Evolutionary conservation across 768 basidiomycete species (phyloP).

Genomic region (Tephrocybe sp.): DNA sequence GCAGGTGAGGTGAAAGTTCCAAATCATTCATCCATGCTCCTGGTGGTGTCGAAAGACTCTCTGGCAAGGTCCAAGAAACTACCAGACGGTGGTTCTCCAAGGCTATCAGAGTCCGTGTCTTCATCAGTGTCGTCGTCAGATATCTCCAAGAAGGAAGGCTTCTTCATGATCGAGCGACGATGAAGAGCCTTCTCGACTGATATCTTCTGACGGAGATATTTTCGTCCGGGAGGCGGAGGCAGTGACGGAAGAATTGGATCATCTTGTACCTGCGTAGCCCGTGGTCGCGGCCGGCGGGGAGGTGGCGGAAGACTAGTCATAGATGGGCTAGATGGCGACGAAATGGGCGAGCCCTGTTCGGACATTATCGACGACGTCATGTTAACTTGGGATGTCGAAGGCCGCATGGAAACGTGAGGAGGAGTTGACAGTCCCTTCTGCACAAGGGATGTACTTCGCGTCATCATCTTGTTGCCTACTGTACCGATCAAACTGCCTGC

Average conservation of each 20-base stretch:
- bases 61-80: conserved; percentile 56
- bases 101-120: conserved; percentile 26
- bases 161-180: conserved; percentile 57
- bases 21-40: conserved; percentile 27
- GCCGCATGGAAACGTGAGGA: conserved; percentile 23
- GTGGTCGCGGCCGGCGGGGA: conserved; percentile 43
- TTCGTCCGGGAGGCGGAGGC: conserved; percentile 32
- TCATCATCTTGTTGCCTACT: conserved; percentile 10
- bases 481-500: conserved; percentile 20
- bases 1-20: conserved; percentile 8
- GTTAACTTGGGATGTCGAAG: conserved; percentile 35
- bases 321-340: conserved; percentile 22
- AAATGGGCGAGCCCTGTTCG: conserved; percentile 10
- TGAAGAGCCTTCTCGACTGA: conserved; percentile 40
- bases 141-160: conserved; percentile 75
- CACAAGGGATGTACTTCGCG: conserved; percentile 20
- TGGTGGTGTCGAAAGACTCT: conserved; percentile 50
- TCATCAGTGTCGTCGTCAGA: conserved; percentile 45
- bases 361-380: conserved; percentile 24
- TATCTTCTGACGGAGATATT: conserved; percentile 29
- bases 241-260: conserved; percentile 21
- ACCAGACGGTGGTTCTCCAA: conserved; percentile 23
- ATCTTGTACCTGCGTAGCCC: conserved; percentile 20
- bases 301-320: conserved; percentile 54
- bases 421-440: conserved; percentile 19